A percentile compares a stretch with the other conserved stretches of the same genome.
phyloP scores from a whole-genome alignment of 1,284 basidiomycete genomes.

The Naganishia liquefaciens region DNA sequence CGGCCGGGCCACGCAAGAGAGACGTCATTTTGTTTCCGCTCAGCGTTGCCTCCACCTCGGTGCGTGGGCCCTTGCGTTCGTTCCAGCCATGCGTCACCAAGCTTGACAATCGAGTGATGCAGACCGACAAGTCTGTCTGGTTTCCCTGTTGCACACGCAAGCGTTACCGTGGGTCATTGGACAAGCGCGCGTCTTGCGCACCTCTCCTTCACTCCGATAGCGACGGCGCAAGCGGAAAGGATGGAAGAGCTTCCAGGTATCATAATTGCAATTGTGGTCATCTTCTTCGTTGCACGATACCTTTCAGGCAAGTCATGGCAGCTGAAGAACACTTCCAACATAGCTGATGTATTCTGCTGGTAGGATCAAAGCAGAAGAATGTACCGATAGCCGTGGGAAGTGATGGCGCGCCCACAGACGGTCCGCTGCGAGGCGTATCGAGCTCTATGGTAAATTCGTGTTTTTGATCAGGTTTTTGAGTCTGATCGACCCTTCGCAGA shows the following conservation, averaged over 20 bases:
- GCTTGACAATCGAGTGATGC: too few species aligned
- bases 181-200: background rate
- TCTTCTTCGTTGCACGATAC: slow-evolving; percentile 46
- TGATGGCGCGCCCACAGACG: slow-evolving; percentile 36
- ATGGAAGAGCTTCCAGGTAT: slow-evolving; percentile 49
- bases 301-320: slow-evolving; percentile 30
- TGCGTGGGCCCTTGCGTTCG: too few species aligned
- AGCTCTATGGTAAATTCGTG: slow-evolving; percentile 43
- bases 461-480: background rate
- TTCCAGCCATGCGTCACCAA: too few species aligned
- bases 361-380: slow-evolving; percentile 23
- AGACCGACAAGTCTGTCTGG: background rate
- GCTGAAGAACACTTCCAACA: too few species aligned
- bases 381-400: slow-evolving; percentile 15
- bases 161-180: background rate
- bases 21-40: too few species aligned
- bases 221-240: background rate
- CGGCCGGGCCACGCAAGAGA: too few species aligned
- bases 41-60: too few species aligned
- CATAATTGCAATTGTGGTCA: slow-evolving; percentile 44
- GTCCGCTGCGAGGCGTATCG: slow-evolving; percentile 43
- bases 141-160: background rate
- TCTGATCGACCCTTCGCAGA: slow-evolving; percentile 36
- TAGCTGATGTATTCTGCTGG: too few species aligned
- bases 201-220: background rate